Percentiles rank a stretch among this genome's conserved stretches.
phyloP scores from a whole-genome alignment of 2,329 filamentous ascomycete species.

The Alternaria conjuncta region DNA sequence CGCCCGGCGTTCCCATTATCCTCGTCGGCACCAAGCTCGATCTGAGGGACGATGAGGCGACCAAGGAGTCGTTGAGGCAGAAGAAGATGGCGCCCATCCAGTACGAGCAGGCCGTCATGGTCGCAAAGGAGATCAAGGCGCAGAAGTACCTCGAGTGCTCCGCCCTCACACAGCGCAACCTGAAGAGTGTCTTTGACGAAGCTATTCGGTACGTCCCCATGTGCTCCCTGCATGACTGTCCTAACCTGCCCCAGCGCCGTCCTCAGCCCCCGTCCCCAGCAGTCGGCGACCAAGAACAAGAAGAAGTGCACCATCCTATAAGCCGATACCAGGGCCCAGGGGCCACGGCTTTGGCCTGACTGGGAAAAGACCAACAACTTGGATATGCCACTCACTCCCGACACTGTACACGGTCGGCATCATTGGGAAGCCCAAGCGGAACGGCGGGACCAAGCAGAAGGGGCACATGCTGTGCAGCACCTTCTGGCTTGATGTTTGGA shows the following conservation, averaged over 20 bases:
- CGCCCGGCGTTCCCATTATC: conserved; percentile 93
- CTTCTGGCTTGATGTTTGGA: conserved; percentile 24
- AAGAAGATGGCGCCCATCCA: conserved; percentile 98
- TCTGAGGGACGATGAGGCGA: conserved; percentile 85
- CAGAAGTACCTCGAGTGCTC: conserved; percentile 99
- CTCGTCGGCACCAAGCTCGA: conserved; percentile 97
- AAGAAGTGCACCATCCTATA: conserved; percentile 38
- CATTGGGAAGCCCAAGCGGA: conserved; percentile 2
- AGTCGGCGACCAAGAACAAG: conserved; percentile 34
- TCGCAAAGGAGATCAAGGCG: conserved; percentile 92
- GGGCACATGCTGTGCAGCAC: conserved; percentile 25
- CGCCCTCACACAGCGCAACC: conserved; percentile 90
- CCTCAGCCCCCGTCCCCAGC: conserved; percentile 48
- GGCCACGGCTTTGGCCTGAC: conserved; percentile 27
- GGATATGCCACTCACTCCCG: conserved; percentile 23
- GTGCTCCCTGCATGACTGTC: neutral
- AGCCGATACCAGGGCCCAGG: conserved; percentile 11
- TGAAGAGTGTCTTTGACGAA: conserved; percentile 99
- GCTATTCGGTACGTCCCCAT: conserved; percentile 82
- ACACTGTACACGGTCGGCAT: conserved; percentile 6
- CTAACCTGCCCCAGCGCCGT: conserved; percentile 45
- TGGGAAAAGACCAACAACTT: conserved; percentile 24
- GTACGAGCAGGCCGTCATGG: conserved; percentile 87
- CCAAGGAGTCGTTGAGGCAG: conserved; percentile 79
- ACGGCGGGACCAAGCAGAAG: neutral